Conservation (phyloP, 1,284 basidiomycete genomes). For the Papiliotrema fonsecae region DNA sequence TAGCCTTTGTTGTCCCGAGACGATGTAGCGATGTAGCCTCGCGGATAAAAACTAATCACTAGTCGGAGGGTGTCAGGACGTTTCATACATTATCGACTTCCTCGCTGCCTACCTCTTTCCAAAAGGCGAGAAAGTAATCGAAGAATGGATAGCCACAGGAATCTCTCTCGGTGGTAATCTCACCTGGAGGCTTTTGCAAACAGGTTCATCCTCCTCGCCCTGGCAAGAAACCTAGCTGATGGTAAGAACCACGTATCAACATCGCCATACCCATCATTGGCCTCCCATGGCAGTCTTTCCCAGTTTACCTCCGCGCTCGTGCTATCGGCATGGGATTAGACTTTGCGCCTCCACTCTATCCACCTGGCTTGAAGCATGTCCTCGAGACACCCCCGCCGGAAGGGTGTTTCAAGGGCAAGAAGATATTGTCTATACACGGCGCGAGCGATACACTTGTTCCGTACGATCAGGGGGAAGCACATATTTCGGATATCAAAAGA, state of each 20-base stretch:
- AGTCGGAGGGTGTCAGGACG: slow-evolving; percentile 67
- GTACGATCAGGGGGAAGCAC: slow-evolving; percentile 1
- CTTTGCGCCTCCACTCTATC: slow-evolving; percentile 58
- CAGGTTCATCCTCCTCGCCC: slow-evolving; percentile 30
- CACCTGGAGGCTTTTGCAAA: slow-evolving; percentile 50
- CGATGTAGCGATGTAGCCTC: too few relatives aligned
- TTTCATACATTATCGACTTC: slow-evolving; percentile 75
- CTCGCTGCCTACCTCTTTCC: slow-evolving; percentile 74
- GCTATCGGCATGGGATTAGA: slow-evolving; percentile 52
- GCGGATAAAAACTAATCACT: neutral
- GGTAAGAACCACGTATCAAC: slow-evolving; percentile 63
- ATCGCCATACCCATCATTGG: slow-evolving; percentile 70
- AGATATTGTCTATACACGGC: slow-evolving; percentile 63
- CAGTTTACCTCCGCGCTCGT: slow-evolving; percentile 56
- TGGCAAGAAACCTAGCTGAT: neutral
- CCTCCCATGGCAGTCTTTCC: slow-evolving; percentile 66
- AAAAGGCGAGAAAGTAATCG: slow-evolving; percentile 58
- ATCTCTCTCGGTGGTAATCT: slow-evolving; percentile 54
- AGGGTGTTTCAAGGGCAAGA: slow-evolving; percentile 60
- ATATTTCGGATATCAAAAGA: slow-evolving; percentile 1
- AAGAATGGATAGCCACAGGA: slow-evolving; percentile 59
- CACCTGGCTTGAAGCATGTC: slow-evolving; percentile 53
- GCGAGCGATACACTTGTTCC: slow-evolving; percentile 44
- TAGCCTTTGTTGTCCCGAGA: too few relatives aligned
- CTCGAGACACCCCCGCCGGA: slow-evolving; percentile 53